Conservation (phyloP, 768 basidiomycete genomes). For the Filobasidium floriforme region DNA sequence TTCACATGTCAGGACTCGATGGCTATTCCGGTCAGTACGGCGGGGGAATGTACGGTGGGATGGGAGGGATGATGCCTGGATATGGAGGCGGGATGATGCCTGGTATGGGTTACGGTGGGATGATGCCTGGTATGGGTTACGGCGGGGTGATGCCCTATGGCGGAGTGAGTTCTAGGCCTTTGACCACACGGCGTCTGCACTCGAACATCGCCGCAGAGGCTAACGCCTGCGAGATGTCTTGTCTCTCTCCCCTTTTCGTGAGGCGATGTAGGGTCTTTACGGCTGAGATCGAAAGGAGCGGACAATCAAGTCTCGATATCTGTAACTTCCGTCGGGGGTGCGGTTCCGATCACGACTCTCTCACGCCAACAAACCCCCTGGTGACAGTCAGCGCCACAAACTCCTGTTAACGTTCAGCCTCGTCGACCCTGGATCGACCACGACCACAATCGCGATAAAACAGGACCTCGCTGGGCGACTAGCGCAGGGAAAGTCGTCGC, state of each 20-base stretch:
- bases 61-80: neutral
- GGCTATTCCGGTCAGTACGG: constrained; percentile 1
- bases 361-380: too few relatives aligned
- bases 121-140: neutral
- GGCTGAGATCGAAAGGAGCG: neutral
- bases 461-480: too few relatives aligned
- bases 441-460: too few relatives aligned
- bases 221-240: too few relatives aligned
- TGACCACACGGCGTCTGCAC: neutral
- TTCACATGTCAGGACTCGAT: constrained; percentile 7
- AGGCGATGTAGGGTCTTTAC: constrained; percentile 7
- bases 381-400: too few relatives aligned
- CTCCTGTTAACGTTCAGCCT: too few relatives aligned
- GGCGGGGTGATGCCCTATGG: neutral
- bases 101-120: neutral
- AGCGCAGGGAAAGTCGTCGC: too few relatives aligned
- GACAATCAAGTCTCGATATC: neutral
- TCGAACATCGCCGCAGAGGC: too few relatives aligned
- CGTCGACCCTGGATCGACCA: too few relatives aligned
- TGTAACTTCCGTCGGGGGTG: too few relatives aligned
- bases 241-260: neutral
- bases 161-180: constrained; percentile 1
- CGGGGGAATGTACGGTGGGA: neutral
- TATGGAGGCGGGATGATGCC: neutral
- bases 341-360: too few relatives aligned